A percentile compares a stretch with the other conserved stretches of the same genome.
Conservation (phyloP, 1,284 basidiomycete genomes). For the Sporisorium scitamineum region DNA sequence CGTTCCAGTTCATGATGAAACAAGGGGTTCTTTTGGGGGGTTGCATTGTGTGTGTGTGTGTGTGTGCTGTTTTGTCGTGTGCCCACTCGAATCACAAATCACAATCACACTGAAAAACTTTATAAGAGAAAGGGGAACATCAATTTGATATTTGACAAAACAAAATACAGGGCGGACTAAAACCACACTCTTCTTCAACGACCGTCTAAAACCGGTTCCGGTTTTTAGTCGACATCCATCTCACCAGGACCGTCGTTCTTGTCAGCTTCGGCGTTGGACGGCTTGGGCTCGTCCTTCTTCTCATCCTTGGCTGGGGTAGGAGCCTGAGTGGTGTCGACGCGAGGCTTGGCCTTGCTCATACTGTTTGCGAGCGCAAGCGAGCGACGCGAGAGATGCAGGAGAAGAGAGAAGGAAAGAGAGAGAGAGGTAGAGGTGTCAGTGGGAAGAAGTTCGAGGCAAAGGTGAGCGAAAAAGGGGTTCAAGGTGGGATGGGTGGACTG, state of each 20-base stretch:
- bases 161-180: no score
- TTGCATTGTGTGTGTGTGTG: no score
- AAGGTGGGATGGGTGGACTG: slow-evolving; percentile 8
- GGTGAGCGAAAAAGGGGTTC: no score
- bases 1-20: no score
- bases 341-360: slow-evolving; percentile 64
- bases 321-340: slow-evolving; percentile 43
- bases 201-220: no score
- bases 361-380: slow-evolving; percentile 16
- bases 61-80: no score
- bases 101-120: no score
- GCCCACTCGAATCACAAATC: no score
- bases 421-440: slow-evolving; percentile 9
- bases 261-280: slow-evolving; percentile 20
- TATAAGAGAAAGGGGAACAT: no score
- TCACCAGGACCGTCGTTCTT: slow-evolving; percentile 52
- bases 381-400: neutral
- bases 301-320: slow-evolving; percentile 52
- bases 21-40: no score
- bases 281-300: slow-evolving; percentile 30
- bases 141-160: no score
- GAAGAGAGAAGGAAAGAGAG: neutral
- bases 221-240: slow-evolving; percentile 68
- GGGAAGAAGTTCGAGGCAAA: neutral
- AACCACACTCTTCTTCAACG: no score